Conservation (phyloP, 768 basidiomycete genomes). For the Strobilomyces confusus region DNA sequence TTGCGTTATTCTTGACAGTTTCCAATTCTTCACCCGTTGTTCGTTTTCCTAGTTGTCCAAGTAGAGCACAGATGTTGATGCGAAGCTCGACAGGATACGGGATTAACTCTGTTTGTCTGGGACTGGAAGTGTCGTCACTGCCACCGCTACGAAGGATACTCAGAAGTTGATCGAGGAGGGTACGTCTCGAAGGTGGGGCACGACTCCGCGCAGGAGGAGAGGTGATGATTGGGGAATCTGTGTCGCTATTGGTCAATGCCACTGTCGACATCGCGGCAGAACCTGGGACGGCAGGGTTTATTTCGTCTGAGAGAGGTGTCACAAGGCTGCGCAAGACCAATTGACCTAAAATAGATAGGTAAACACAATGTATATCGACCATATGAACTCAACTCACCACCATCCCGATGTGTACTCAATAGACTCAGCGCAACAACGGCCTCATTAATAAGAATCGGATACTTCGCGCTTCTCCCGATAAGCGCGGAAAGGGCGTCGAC, state of each 20-base stretch:
- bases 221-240: conserved; percentile 45
- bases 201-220: conserved; percentile 39
- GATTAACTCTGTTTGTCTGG: conserved; percentile 30
- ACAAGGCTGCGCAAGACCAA: conserved; percentile 61
- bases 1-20: conserved; percentile 47
- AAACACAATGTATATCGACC: background rate
- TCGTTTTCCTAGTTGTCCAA: conserved; percentile 60
- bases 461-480: conserved; percentile 71
- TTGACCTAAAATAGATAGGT: conserved; percentile 40
- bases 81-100: conserved; percentile 74
- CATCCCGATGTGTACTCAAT: conserved; percentile 59
- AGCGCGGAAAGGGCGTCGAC: conserved; percentile 65
- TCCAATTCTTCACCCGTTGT: conserved; percentile 44
- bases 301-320: conserved; percentile 44
- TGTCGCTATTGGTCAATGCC: conserved; percentile 41
- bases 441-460: conserved; percentile 85
- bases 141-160: conserved; percentile 51
- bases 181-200: conserved; percentile 45
- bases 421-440: conserved; percentile 80
- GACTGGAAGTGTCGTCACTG: conserved; percentile 36
- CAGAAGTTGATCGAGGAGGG: conserved; percentile 67
- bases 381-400: conserved; percentile 45
- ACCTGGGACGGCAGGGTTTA: conserved; percentile 28
- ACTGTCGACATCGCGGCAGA: conserved; percentile 35
- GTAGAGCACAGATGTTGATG: conserved; percentile 68